Evolutionary conservation across 495 filamentous ascomycete species (phyloP).

Genomic region (Hypomontagnella submonticulosa): DNA sequence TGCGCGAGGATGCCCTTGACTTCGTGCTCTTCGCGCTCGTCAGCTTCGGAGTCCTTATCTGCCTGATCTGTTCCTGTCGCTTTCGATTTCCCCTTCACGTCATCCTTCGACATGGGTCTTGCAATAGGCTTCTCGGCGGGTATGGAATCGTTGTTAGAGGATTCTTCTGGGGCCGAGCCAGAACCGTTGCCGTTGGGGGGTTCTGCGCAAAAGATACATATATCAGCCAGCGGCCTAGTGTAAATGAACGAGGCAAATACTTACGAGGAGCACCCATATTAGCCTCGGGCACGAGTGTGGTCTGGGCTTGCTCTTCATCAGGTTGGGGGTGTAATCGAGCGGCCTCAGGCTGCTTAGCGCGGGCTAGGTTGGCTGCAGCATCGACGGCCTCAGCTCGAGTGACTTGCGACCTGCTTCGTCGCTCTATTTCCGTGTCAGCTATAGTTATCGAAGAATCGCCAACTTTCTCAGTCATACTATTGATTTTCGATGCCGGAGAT

Average conservation of each 20-base stretch:
- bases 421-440: constrained; percentile 32
- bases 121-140: background rate
- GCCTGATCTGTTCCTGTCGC: constrained; percentile 1
- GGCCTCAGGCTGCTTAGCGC: constrained; percentile 27
- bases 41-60: constrained; percentile 16
- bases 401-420: constrained; percentile 20
- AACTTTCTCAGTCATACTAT: constrained; percentile 25
- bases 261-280: constrained; percentile 43
- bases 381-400: constrained; percentile 19
- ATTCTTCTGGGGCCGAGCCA: background rate
- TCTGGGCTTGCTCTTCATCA: constrained; percentile 15
- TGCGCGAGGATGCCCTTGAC: constrained; percentile 36
- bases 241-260: background rate
- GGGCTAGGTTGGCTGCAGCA: constrained; percentile 20
- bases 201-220: constrained; percentile 13
- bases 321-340: constrained; percentile 21
- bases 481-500: constrained; percentile 15
- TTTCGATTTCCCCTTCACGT: constrained; percentile 27
- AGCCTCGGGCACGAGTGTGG: constrained; percentile 33
- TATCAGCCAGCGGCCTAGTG: background rate
- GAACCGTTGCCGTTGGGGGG: constrained; percentile 14
- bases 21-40: constrained; percentile 40
- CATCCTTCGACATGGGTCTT: no score
- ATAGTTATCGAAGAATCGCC: constrained; percentile 3
- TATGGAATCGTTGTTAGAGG: constrained; percentile 12